Conservation (phyloP, 345 rosid species). For the Syzygium aqueum region DNA sequence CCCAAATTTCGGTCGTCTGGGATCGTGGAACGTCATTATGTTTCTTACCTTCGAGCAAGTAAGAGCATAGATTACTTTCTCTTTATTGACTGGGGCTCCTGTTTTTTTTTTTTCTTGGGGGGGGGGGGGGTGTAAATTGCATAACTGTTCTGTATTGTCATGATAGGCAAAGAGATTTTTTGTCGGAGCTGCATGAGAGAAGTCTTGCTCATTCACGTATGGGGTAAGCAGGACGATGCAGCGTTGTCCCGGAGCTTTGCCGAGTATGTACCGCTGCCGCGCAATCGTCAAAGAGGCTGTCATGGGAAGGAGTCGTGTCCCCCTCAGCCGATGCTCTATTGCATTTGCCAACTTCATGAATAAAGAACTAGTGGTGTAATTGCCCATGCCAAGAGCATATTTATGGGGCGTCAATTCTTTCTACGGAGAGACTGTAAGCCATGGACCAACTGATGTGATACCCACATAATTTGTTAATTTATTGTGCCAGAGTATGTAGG, state of each 20-base stretch:
- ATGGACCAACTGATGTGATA: neutral
- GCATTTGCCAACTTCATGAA: neutral
- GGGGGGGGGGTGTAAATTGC: neutral
- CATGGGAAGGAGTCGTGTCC: neutral
- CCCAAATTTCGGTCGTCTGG: constrained; percentile 83
- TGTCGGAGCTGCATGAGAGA: neutral
- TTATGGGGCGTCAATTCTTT: neutral
- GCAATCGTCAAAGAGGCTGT: neutral
- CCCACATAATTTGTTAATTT: neutral
- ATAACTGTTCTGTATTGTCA: neutral
- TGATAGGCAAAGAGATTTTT: neutral
- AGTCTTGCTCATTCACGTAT: neutral
- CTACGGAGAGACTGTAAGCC: neutral
- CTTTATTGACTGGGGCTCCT: neutral
- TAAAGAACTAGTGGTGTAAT: neutral
- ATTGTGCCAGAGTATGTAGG: neutral
- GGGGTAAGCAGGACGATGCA: neutral
- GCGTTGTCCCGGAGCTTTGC: neutral
- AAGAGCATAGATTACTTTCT: constrained; percentile 11
- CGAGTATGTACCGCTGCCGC: neutral
- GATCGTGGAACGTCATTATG: constrained; percentile 93
- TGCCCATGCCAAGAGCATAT: neutral
- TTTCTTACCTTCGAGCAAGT: constrained; percentile 94
- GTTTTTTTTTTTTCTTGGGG: neutral
- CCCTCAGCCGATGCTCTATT: neutral